Evolutionary conservation across 2,329 filamentous ascomycete genomes (phyloP), one percentile per base, ranked within the genome.

Genomic region (Paraphoma sp.): DNA sequence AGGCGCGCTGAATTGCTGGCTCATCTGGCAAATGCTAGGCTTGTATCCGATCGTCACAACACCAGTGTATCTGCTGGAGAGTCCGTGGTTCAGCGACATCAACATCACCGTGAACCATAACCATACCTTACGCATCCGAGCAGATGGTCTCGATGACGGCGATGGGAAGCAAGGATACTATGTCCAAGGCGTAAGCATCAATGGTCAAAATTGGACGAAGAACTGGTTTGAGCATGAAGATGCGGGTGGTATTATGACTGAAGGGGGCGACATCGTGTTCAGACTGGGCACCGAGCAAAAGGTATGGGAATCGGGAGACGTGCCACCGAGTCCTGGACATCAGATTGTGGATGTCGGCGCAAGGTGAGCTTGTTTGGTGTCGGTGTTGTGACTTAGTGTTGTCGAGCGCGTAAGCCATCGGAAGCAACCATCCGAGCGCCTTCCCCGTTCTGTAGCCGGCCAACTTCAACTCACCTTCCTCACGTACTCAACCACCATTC

Each of bases 181-280:
- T 56, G 80, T 87, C 5, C 83, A 86, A 63, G 78, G 77, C 2
- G 73, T 87, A 1, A 81, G 73, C 52, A 80, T 86, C 38, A 86
- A 87, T 55, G 84, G 82, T 0, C 54, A 82, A 51, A 2, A 53
- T 0, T 86, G 84, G 84, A 63, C 74, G 0, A 81, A 78, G 72
- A 86, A 83, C 51, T 86, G 84, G 84, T 77, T 87, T 16, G 77
- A 80, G 53, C 83, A 86, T 66, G 77, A 80, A 1, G 82, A 86
- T 65, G 68, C 57, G 0, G 71, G 66, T 1, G 70, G 67, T 0
- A 70, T 75, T 18, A 75, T 76, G 72, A 67, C 54, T 1, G 45
- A 71, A 6, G 74, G 74, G 1, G 75, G 74, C 4, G 72, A 75
- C 48, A 74, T 77, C 44, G 6, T 70, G 23, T 77, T 77, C 23